These are phyloP conservation scores for Hypoxylon sp. DNA, from an alignment of 2,329 filamentous ascomycete species.

Conservation along the genomic window DNA sequence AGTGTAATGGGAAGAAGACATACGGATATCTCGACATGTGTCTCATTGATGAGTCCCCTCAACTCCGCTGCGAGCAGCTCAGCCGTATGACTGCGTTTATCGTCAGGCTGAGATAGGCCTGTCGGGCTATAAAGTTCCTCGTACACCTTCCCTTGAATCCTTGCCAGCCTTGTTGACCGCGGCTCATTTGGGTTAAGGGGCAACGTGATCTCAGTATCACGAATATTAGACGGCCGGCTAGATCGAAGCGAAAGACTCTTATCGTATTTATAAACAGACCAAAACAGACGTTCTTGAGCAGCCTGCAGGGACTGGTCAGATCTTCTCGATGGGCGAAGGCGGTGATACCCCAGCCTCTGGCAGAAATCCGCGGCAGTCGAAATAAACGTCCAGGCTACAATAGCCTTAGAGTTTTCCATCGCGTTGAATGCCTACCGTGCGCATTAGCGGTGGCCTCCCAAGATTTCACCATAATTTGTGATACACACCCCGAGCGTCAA, in stretches of 20 bases:
- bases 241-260: slow-evolving; percentile 57
- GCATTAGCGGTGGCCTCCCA: slow-evolving; percentile 1
- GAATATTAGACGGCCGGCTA: slow-evolving; percentile 55
- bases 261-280: slow-evolving; percentile 56
- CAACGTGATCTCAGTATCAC: slow-evolving; percentile 54
- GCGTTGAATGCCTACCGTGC: slow-evolving; percentile 52
- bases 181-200: slow-evolving; percentile 35
- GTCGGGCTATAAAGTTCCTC: slow-evolving; percentile 55
- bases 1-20: slow-evolving; percentile 3
- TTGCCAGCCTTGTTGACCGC: slow-evolving; percentile 42
- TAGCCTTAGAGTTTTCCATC: slow-evolving; percentile 54
- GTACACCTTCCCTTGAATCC: slow-evolving; percentile 55
- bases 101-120: slow-evolving; percentile 32
- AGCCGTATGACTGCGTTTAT: slow-evolving; percentile 43
- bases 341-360: slow-evolving; percentile 56
- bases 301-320: slow-evolving; percentile 17
- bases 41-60: slow-evolving; percentile 43
- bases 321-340: slow-evolving; percentile 6
- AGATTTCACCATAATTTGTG: no score
- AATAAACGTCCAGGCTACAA: slow-evolving; percentile 56
- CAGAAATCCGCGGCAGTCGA: slow-evolving; percentile 56
- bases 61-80: slow-evolving; percentile 45
- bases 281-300: slow-evolving; percentile 53
- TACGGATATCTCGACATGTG: slow-evolving; percentile 18
- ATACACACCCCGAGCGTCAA: slow-evolving; percentile 54